These are phyloP conservation scores for Magnusiomyces ingens DNA, from an alignment of 1,139 yeast genomes.

Conservation along the genomic window DNA sequence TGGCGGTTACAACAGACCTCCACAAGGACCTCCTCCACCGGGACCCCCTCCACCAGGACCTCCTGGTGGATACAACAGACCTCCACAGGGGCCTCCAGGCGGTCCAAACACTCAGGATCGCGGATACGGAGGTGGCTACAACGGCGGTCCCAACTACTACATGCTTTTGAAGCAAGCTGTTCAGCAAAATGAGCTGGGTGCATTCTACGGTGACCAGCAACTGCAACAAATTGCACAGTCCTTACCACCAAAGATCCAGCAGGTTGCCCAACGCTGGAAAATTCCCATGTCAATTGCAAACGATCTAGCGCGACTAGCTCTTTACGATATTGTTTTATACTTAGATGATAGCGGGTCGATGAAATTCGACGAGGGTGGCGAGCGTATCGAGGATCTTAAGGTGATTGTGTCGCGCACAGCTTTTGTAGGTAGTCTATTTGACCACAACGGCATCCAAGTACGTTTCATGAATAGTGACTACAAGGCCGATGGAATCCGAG, in stretches of 20 bases:
- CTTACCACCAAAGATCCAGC: slow-evolving; percentile 21
- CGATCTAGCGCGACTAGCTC: slow-evolving; percentile 28
- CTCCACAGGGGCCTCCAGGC: neutral
- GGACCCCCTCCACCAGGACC: slow-evolving; percentile 6
- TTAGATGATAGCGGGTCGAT: slow-evolving; percentile 33
- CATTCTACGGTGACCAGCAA: slow-evolving; percentile 1
- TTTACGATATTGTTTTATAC: slow-evolving; percentile 29
- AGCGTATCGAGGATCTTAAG: slow-evolving; percentile 31
- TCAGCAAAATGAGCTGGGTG: slow-evolving; percentile 1
- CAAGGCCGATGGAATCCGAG: slow-evolving; percentile 26
- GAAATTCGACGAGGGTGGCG: slow-evolving; percentile 32
- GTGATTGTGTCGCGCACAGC: slow-evolving; percentile 27
- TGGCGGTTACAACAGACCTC: slow-evolving; percentile 4
- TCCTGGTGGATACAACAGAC: neutral
- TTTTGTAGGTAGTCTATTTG: slow-evolving; percentile 29
- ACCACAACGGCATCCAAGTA: slow-evolving; percentile 29
- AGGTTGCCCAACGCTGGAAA: slow-evolving; percentile 25
- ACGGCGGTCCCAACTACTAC: slow-evolving; percentile 13
- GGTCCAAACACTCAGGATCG: neutral
- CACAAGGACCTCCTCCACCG: slow-evolving; percentile 5
- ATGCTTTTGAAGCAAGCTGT: slow-evolving; percentile 16
- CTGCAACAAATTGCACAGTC: slow-evolving; percentile 26
- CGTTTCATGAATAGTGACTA: slow-evolving; percentile 28
- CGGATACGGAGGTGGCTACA: neutral
- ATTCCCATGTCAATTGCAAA: slow-evolving; percentile 29